Conservation (phyloP, 345 rosid species). For the Xanthoceras sorbifolium region DNA sequence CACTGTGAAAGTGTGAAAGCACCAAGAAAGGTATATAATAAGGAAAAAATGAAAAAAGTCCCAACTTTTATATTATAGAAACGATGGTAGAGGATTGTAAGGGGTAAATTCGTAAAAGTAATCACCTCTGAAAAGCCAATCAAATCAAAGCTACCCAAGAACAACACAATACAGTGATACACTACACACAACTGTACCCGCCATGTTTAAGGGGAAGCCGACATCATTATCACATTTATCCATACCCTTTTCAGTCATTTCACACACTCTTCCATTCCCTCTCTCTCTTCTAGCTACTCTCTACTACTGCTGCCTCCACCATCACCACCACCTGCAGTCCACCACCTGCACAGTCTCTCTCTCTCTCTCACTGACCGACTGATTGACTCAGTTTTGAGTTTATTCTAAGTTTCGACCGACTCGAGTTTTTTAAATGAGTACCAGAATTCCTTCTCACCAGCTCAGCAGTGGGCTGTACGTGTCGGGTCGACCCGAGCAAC, state of each 20-base stretch:
- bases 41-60: not conserved
- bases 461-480: slow-evolving; percentile 80
- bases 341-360: not conserved
- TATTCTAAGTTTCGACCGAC: not conserved
- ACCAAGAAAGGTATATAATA: too few relatives aligned
- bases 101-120: not conserved
- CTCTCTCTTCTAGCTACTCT: not conserved
- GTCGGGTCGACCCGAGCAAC: slow-evolving; percentile 75
- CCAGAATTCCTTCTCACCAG: slow-evolving; percentile 85
- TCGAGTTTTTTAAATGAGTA: slow-evolving; percentile 51
- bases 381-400: slow-evolving; percentile 21
- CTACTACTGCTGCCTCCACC: slow-evolving; percentile 21
- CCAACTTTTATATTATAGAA: not conserved
- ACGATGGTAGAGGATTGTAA: not conserved
- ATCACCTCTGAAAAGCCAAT: not conserved
- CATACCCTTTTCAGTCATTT: slow-evolving; percentile 37
- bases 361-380: slow-evolving; percentile 29
- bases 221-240: slow-evolving; percentile 22
- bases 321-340: not conserved
- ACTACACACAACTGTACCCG: slow-evolving; percentile 10
- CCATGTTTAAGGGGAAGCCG: slow-evolving; percentile 16
- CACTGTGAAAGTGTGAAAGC: not conserved
- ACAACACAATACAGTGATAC: not conserved
- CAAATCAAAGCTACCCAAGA: not conserved
- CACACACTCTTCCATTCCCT: slow-evolving; percentile 6